Base-by-base conservation (phyloP, 108 stramenopile genomes). In the Seminavis robusta region DNA sequence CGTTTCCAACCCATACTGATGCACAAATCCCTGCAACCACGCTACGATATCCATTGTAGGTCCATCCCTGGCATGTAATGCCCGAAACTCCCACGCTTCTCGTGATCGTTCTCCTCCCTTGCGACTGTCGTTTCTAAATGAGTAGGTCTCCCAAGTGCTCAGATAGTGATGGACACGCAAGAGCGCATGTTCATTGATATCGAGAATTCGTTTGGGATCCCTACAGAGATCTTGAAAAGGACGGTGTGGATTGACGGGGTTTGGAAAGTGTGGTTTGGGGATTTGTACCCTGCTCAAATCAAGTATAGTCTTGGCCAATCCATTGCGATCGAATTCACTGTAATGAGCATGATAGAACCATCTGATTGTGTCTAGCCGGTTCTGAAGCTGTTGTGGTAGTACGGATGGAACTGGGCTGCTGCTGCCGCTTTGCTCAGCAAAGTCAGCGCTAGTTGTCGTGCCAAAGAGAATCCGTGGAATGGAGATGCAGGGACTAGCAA, bases 321-420 rank as follows among this genome's bases (percentile, higher is more conserved):
- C 71, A 56, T 80, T 74, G 58, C 61, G 56, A 31, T 59, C 65
- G 64, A 65, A 62, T 32, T 73, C 57, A 26, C 61, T 60, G n/a
- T 61, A 56, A 38, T 50, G 33, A 13, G 61, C 69, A 54, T 75
- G 73, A 37, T 47, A 47, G 16, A 61, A 61, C 61, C 45, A 80
- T n/a, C 65, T 52, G 13, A 80, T 31, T 9, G 79, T 80, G 48
- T 71, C 67, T n/a, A n/a, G n/a, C n/a, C n/a, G n/a, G n/a, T n/a
- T n/a, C n/a, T n/a, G n/a, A n/a, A n/a, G n/a, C n/a, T n/a, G n/a
- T n/a, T n/a, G n/a, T n/a, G n/a, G n/a, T n/a, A n/a, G n/a, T n/a
- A n/a, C n/a, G n/a, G n/a, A n/a, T n/a, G n/a, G n/a, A n/a, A n/a
- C n/a, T n/a, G n/a, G n/a, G 34, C 13, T 36, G 34, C 34, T 36